Base-by-base conservation (phyloP, 2,329 filamentous ascomycete species). In the Didymella segeticola region DNA sequence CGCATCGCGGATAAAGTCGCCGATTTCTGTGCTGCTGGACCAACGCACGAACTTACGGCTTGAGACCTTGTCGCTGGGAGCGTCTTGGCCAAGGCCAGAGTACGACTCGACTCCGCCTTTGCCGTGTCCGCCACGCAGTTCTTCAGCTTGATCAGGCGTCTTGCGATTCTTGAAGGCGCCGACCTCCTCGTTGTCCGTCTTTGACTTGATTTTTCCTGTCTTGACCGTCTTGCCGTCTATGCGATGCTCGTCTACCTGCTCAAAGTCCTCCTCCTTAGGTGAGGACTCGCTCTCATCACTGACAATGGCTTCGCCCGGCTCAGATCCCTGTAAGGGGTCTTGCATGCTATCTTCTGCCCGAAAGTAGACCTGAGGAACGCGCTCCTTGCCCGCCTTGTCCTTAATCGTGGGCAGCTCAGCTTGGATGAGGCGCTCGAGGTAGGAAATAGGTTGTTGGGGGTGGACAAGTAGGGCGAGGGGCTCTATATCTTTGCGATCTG, bases 1-100 rank as follows among this genome's bases (percentile, higher is more conserved):
- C 0, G 93, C 92, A 70, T 97, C 93, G 8, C 91, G 86, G 61
- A 97, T 95, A 69, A 97, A 97, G 76, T 96, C 93, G 9, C 93
- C 93, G 26, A 97, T 89, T 71, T 97, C 93, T 1, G 93, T 96
- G 25, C 88, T 90, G 34, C 87, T 86, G 37, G 89, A 92, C 93
- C 93, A 97, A 25, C 91, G 87, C 2, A 96, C 90, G 78, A 93
- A 95, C 47, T 85, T 83, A 51, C 82, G 78, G 22, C 82, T 77
- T 30, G 83, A 77, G 1, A 71, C 64, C 58, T 70, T 70, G 43
- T 72, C 63, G 0, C 66, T 38, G 5, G 68, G 61, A 6, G 71
- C 82, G 64, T 90, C 86, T 38, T 83, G 86, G 2, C 89, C 89
- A 1, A 87, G 80, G 0, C 89, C 89, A 25, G 85, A 88, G 68